Conservation (phyloP, 345 rosid species). For the Hibiscus mutabilis region DNA sequence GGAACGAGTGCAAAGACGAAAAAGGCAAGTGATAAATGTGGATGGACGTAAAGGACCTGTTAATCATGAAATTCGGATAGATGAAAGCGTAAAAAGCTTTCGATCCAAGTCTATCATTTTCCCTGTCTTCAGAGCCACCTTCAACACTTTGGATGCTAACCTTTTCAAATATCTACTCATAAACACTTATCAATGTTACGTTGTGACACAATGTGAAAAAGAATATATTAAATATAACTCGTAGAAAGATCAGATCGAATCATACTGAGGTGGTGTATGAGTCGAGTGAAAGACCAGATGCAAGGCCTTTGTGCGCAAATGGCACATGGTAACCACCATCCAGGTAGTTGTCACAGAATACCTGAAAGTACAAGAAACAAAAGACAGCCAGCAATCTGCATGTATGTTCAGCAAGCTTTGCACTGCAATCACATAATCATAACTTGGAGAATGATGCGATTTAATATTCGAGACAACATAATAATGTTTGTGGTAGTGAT, state of each 20-base stretch:
- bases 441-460: neutral
- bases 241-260: neutral
- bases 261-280: constrained; percentile 72
- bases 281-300: constrained; percentile 68
- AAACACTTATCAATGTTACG: constrained; percentile 1
- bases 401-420: constrained; percentile 2
- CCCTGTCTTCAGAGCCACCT: constrained; percentile 36
- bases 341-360: constrained; percentile 93
- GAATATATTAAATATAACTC: neutral
- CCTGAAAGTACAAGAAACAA: constrained; percentile 34
- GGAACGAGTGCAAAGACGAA: neutral
- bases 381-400: constrained; percentile 6
- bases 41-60: constrained; percentile 41
- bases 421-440: neutral
- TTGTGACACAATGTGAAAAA: neutral
- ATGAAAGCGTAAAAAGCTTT: constrained; percentile 72
- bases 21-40: neutral
- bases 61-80: constrained; percentile 96
- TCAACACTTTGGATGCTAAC: constrained; percentile 83
- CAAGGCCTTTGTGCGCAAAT: constrained; percentile 80
- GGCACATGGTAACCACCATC: constrained; percentile 99
- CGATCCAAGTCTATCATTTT: constrained; percentile 59
- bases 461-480: neutral
- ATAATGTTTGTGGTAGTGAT: neutral
- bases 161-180: constrained; percentile 50